A percentile compares a stretch with the other conserved stretches of the same genome.
phyloP scores from a whole-genome alignment of 352 stramenopile genomes.

The Phytophthora pisi region DNA sequence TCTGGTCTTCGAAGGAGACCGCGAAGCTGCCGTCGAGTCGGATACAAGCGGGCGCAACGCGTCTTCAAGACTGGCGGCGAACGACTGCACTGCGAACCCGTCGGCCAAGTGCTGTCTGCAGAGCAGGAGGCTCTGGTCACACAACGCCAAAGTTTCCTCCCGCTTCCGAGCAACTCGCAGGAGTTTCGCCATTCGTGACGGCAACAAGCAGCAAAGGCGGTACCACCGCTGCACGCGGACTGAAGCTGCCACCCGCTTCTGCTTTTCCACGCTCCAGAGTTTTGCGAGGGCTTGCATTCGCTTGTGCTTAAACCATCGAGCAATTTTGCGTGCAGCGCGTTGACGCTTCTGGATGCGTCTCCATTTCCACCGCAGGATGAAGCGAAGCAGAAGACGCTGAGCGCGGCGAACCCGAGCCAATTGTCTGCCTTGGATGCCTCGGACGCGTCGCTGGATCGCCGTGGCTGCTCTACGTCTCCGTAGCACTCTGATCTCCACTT shows the following conservation, averaged over 20 bases:
- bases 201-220: slow-evolving; percentile 32
- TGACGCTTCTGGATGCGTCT: slow-evolving; percentile 19
- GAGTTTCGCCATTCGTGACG: slow-evolving; percentile 19
- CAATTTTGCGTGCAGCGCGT: slow-evolving; percentile 37
- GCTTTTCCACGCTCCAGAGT: slow-evolving; percentile 44
- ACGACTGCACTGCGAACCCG: slow-evolving; percentile 42
- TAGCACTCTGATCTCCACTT: slow-evolving; percentile 39
- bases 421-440: slow-evolving; percentile 33
- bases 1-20: slow-evolving; percentile 19
- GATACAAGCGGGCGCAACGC: slow-evolving; percentile 28
- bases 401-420: slow-evolving; percentile 33
- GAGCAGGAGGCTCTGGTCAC: slow-evolving; percentile 40
- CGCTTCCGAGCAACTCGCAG: slow-evolving; percentile 22
- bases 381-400: slow-evolving; percentile 29
- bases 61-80: slow-evolving; percentile 22
- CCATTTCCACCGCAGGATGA: slow-evolving; percentile 51
- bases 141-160: slow-evolving; percentile 44
- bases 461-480: slow-evolving; percentile 36
- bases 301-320: slow-evolving; percentile 48
- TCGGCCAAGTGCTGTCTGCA: slow-evolving; percentile 53
- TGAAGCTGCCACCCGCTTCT: slow-evolving; percentile 28
- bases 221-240: slow-evolving; percentile 39
- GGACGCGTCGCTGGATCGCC: slow-evolving; percentile 41
- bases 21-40: not conserved
- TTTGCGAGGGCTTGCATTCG: slow-evolving; percentile 33